Evolutionary conservation across 78 protist species (phyloP).

Genomic region (Dictyostelium intermedium): DNA sequence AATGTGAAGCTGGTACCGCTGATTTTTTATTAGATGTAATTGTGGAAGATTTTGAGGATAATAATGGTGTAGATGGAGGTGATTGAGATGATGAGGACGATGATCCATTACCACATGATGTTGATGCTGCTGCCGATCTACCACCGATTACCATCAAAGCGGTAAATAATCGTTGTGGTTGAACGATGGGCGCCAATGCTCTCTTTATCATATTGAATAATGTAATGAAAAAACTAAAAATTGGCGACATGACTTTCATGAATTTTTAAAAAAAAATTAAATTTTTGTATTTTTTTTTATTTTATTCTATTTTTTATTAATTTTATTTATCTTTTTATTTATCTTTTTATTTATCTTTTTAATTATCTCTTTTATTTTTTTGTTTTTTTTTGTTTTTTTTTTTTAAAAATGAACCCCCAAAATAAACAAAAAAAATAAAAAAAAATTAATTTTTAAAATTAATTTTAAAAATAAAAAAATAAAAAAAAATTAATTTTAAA

Average conservation of each 20-base stretch:
- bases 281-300: not conserved
- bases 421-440: no score
- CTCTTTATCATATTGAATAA: slow-evolving; percentile 52
- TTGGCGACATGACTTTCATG: not conserved
- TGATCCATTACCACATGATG: not conserved
- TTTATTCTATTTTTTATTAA: not conserved
- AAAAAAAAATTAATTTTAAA: no score
- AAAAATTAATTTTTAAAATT: no score
- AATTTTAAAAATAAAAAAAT: no score
- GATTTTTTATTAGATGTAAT: not conserved
- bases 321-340: not conserved
- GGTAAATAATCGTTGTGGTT: slow-evolving; percentile 59
- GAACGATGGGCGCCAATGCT: slow-evolving; percentile 2
- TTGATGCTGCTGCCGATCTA: not conserved
- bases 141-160: slow-evolving; percentile 29
- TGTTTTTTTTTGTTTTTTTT: not conserved
- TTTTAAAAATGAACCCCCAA: not conserved
- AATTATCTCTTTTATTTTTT: not conserved
- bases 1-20: not conserved
- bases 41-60: not conserved
- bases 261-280: not conserved
- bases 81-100: not conserved
- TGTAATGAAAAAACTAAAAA: slow-evolving; percentile 19
- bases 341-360: not conserved
- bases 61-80: slow-evolving; percentile 11